A percentile compares a stretch with the other conserved stretches of the same genome.
Conservation (phyloP, 2,329 filamentous ascomycete species). For the Parafenestella ontariensis region DNA sequence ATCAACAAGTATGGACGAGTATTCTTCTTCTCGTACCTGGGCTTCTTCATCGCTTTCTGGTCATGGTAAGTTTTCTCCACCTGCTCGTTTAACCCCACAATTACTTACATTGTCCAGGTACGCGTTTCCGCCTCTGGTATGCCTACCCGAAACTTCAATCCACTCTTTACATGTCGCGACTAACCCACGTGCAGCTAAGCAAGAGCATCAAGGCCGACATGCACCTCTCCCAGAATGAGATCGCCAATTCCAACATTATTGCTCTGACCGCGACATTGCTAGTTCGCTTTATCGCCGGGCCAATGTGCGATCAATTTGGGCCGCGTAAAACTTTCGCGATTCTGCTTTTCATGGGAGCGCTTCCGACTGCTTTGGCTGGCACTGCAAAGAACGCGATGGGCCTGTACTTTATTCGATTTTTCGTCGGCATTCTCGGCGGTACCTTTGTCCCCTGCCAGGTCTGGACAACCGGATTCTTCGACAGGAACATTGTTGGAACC, state of each 20-base stretch:
- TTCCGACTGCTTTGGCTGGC: conserved; percentile 83
- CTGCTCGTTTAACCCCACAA: conserved; percentile 9
- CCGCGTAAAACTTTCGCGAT: conserved; percentile 80
- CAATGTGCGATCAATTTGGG: conserved; percentile 84
- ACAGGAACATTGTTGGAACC: conserved; percentile 89
- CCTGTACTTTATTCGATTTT: conserved; percentile 78
- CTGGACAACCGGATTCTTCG: conserved; percentile 91
- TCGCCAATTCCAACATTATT: conserved; percentile 90
- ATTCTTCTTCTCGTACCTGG: conserved; percentile 89
- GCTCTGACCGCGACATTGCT: conserved; percentile 70
- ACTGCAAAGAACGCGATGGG: conserved; percentile 72
- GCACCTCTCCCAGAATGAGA: conserved; percentile 70
- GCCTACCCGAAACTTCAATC: conserved; percentile 14
- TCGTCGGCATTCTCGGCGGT: conserved; percentile 79
- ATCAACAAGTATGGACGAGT: conserved; percentile 82
- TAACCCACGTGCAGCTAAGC: conserved; percentile 51
- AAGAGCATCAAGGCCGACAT: conserved; percentile 80
- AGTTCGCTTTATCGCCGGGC: conserved; percentile 78
- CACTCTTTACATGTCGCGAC: conserved; percentile 37
- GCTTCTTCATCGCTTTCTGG: conserved; percentile 87
- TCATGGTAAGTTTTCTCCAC: conserved; percentile 64
- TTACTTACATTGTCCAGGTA: conserved; percentile 63
- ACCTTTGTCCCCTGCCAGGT: conserved; percentile 88
- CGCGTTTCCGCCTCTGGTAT: conserved; percentile 83
- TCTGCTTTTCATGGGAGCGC: conserved; percentile 76